Conservation (phyloP, 2,329 filamentous ascomycete genomes). For the Coniochaeta ligniaria region DNA sequence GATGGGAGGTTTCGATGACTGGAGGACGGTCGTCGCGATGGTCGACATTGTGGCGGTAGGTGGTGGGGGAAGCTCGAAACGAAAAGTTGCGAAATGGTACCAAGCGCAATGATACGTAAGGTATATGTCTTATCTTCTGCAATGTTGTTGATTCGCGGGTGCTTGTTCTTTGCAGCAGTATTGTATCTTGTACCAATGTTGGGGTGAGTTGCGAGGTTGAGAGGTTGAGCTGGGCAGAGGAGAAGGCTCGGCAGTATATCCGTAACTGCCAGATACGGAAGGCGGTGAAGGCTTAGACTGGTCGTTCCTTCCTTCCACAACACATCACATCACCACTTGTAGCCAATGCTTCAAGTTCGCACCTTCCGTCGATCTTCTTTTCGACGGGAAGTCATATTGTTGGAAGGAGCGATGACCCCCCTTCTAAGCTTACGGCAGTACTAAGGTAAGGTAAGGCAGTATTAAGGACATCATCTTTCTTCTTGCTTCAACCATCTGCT, state of each 20-base stretch:
- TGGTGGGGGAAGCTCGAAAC: not conserved
- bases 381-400: too few species aligned
- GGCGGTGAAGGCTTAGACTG: not conserved
- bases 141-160: not conserved
- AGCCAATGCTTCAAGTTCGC: not conserved
- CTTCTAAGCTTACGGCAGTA: too few species aligned
- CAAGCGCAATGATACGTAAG: not conserved
- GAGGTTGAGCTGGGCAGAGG: not conserved
- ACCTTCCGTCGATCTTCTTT: not conserved
- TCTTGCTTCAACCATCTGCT: too few species aligned
- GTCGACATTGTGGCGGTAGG: slow-evolving; percentile 60
- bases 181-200: not conserved
- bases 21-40: slow-evolving; percentile 66
- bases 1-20: slow-evolving; percentile 72
- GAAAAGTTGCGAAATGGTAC: not conserved
- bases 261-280: not conserved
- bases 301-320: not conserved
- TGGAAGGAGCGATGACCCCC: too few species aligned
- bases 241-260: not conserved
- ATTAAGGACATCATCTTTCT: too few species aligned
- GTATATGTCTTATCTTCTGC: not conserved
- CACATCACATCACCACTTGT: not conserved
- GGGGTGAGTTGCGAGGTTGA: not conserved
- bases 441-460: too few species aligned
- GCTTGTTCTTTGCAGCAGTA: not conserved